Conservation (phyloP, 1,284 basidiomycete genomes). For the Malassezia yamatoensis region DNA sequence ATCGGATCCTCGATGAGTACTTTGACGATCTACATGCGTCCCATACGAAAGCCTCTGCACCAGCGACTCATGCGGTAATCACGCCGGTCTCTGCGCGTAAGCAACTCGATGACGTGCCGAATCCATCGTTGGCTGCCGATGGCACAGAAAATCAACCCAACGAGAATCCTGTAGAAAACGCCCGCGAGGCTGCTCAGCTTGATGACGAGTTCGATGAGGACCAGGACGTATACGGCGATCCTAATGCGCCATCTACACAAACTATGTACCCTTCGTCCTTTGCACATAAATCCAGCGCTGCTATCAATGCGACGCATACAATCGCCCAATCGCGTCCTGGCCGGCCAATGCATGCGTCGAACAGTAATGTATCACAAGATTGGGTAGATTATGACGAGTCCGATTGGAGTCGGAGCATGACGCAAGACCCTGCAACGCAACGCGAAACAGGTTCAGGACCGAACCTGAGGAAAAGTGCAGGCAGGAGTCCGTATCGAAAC, state of each 20-base stretch:
- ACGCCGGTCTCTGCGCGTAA: neutral
- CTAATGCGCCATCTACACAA: neutral
- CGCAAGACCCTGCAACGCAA: too few relatives aligned
- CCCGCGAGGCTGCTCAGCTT: neutral
- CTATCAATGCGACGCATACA: neutral
- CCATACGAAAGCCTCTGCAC: neutral
- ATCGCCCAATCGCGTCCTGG: constrained; percentile 5
- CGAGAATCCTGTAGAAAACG: neutral
- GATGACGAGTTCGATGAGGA: neutral
- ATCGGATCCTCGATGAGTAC: neutral
- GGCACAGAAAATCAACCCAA: neutral
- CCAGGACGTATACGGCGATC: constrained; percentile 2
- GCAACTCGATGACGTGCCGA: neutral
- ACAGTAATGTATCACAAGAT: constrained; percentile 2
- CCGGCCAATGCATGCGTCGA: neutral
- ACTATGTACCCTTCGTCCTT: constrained; percentile 34
- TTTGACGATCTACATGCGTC: neutral
- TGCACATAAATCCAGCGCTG: constrained; percentile 23
- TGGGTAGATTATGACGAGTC: constrained; percentile 14
- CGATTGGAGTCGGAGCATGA: neutral
- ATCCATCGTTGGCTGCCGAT: neutral
- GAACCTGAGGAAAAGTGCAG: too few relatives aligned
- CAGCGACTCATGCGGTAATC: neutral
- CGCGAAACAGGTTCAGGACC: too few relatives aligned
- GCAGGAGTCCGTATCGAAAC: too few relatives aligned